phyloP scores from a whole-genome alignment of 2,329 filamentous ascomycete species.

The Epichloe amarillans region DNA sequence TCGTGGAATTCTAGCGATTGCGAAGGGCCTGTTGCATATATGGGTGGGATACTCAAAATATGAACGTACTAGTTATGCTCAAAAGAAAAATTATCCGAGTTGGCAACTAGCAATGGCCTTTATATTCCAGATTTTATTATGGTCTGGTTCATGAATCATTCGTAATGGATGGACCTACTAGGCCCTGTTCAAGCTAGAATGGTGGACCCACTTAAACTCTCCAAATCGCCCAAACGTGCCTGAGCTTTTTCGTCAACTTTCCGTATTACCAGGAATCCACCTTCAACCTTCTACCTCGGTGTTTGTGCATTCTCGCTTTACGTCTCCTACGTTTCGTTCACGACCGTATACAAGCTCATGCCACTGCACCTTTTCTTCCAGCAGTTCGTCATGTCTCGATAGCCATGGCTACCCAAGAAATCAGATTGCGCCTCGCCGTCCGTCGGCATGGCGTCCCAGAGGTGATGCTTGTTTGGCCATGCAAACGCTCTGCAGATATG shows the following conservation, averaged over 20 bases:
- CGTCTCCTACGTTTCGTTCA: too few species aligned
- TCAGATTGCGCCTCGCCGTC: constrained; percentile 64
- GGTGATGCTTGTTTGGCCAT: constrained; percentile 58
- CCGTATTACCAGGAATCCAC: not conserved
- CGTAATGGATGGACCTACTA: too few species aligned
- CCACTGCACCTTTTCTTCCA: not conserved
- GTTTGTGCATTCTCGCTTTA: not conserved
- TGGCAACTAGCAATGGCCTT: too few species aligned
- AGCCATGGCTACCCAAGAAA: constrained; percentile 13
- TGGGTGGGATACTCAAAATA: too few species aligned
- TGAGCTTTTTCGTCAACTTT: not conserved
- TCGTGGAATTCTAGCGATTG: not conserved
- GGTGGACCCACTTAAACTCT: not conserved
- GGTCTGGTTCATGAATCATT: too few species aligned
- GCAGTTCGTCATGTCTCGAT: constrained; percentile 12
- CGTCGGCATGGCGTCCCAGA: constrained; percentile 62
- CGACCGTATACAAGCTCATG: too few species aligned
- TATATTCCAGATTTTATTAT: too few species aligned
- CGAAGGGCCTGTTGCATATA: not conserved
- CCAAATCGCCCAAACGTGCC: not conserved
- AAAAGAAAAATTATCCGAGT: not conserved
- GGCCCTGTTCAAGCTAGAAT: too few species aligned
- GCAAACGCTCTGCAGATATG: constrained; percentile 40
- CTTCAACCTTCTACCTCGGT: not conserved
- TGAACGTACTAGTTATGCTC: too few species aligned